Base-by-base conservation (phyloP, 208 protist species). In the Crithidia mellificae region DNA sequence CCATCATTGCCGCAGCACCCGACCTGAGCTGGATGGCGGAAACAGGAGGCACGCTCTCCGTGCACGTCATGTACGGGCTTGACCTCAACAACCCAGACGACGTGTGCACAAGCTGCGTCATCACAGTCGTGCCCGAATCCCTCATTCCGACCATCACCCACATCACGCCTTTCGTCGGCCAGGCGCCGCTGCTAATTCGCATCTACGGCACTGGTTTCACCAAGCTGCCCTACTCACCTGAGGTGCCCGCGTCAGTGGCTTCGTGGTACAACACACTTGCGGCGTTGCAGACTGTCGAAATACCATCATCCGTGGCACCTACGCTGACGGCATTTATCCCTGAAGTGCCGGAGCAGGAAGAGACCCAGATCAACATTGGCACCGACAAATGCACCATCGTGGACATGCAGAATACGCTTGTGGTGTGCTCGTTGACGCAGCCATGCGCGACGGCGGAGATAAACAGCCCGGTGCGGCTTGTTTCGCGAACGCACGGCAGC, bases 121-220 rank as follows among this genome's bases (percentile, higher is more conserved):
- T 75, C 14, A 30, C 22, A 0, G 72, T 80, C 6, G 24, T 78
- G 5, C 25, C 74, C 0, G 8, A 34, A 12, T 2, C 36, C 41
- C 39, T 71, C 30, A 69, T 78, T 24, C 79, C 79, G 49, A 38
- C 29, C 20, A 80, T 84, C 54, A 63, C 70, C 19, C 76, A 74
- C 53, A 50, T 84, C 38, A 29, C 25, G 9, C 74, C 79, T 2
- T 67, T 65, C n/a, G 36, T 61, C 6, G 79, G 79, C 2, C 79
- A 84, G 68, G 74, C 79, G 8, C 79, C 79, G 50, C 50, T 84
- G 36, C 63, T 67, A 14, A 50, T 84, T 32, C 61, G 53, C 20
- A 49, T 84, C 32, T 78, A 78, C 68, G 79, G 79, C 46, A 49
- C 64, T 1, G 79, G 79, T 6, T 84, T 84, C 59, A 79, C 72